These are phyloP conservation scores for Elsinoe necatrix DNA, from an alignment of 2,329 filamentous ascomycete genomes.

Conservation along the genomic window DNA sequence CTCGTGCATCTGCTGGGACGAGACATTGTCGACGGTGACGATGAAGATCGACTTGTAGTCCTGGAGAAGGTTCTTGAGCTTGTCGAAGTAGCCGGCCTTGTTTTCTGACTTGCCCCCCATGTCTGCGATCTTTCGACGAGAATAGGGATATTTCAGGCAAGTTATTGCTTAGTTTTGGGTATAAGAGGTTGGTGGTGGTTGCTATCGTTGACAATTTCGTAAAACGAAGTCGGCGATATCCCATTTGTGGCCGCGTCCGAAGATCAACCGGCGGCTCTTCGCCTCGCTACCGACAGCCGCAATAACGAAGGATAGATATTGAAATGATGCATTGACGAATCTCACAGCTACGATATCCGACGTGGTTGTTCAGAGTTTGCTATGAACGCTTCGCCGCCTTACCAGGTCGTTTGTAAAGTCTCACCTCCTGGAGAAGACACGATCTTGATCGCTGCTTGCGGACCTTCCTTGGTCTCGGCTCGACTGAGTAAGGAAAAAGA, in stretches of 20 bases:
- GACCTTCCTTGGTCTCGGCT: not conserved
- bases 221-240: not conserved
- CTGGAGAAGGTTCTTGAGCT: slow-evolving; percentile 96
- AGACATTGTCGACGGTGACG: slow-evolving; percentile 87
- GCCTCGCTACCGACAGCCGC: not conserved
- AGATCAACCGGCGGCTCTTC: not conserved
- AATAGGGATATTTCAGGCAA: slow-evolving; percentile 21
- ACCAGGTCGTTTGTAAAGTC: slow-evolving; percentile 1
- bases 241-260: not conserved
- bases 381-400: not conserved
- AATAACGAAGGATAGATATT: too few species aligned
- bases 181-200: not conserved
- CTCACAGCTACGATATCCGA: too few species aligned
- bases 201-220: not conserved
- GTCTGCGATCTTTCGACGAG: slow-evolving; percentile 20
- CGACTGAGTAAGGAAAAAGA: not conserved
- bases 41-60: slow-evolving; percentile 98
- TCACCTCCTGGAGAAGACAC: not conserved
- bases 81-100: slow-evolving; percentile 98
- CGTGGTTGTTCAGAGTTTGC: too few species aligned
- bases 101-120: slow-evolving; percentile 64
- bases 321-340: too few species aligned
- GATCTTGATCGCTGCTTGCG: not conserved
- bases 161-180: slow-evolving; percentile 16
- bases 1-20: slow-evolving; percentile 99